A percentile compares a stretch with the other conserved stretches of the same genome.
phyloP scores from a whole-genome alignment of 345 rosid genomes.

The Firmiana major region DNA sequence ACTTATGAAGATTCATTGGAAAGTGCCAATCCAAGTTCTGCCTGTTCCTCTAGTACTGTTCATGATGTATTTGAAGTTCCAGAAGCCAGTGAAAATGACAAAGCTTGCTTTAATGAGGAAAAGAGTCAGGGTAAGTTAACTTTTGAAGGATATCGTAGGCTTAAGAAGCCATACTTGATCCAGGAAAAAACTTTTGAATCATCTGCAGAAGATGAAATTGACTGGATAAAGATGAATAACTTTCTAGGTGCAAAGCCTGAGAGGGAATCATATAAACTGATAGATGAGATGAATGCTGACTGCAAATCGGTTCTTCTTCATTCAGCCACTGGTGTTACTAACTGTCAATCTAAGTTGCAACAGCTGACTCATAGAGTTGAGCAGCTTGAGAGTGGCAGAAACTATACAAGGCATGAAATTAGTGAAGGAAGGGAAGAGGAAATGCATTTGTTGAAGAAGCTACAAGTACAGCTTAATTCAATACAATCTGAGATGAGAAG shows the following conservation, averaged over 20 bases:
- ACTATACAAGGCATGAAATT: constrained; percentile 29
- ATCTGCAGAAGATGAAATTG: constrained; percentile 7
- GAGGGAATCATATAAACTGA: constrained; percentile 6
- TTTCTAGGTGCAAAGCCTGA: neutral
- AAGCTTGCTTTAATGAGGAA: constrained; percentile 1
- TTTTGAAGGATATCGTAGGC: constrained; percentile 31
- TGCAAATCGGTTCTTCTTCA: constrained; percentile 13
- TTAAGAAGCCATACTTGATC: constrained; percentile 30
- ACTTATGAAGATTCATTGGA: constrained; percentile 18
- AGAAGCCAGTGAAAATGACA: constrained; percentile 20
- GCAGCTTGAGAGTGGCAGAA: constrained; percentile 44
- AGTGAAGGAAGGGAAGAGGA: constrained; percentile 41
- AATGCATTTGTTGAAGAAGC: constrained; percentile 54
- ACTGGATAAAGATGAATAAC: constrained; percentile 30
- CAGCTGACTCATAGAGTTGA: constrained; percentile 39
- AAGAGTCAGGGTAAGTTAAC: constrained; percentile 17
- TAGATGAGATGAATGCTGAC: constrained; percentile 18
- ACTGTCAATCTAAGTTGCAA: constrained; percentile 24
- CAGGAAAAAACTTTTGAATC: constrained; percentile 16
- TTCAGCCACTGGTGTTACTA: neutral
- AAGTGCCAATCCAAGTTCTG: constrained; percentile 16
- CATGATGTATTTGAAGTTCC: constrained; percentile 62
- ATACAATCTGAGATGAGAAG: constrained; percentile 57
- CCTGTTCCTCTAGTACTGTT: constrained; percentile 32
- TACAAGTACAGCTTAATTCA: constrained; percentile 57